Percentiles rank a stretch among this genome's conserved stretches.
Conservation (phyloP, 345 rosid genomes). For the Salix exigua region DNA sequence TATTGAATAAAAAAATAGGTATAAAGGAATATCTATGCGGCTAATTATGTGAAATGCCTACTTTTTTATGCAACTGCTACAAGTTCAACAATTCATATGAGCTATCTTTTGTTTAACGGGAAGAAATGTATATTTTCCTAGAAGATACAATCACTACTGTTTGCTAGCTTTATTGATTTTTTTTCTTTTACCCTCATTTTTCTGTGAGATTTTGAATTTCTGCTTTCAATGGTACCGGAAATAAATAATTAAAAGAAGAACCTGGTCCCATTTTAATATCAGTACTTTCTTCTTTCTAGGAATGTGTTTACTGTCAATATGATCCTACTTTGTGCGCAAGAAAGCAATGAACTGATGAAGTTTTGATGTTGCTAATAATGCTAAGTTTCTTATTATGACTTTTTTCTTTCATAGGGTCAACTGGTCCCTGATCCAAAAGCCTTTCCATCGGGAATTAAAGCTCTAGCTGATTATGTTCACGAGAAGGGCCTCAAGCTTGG, state of each 20-base stretch:
- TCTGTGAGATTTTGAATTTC: background rate
- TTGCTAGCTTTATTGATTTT: background rate
- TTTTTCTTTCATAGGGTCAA: slow-evolving; percentile 56
- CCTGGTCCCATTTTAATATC: background rate
- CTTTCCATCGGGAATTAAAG: slow-evolving; percentile 86
- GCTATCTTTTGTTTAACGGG: background rate
- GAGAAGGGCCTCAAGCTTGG: slow-evolving; percentile 91
- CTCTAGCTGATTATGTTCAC: slow-evolving; percentile 82
- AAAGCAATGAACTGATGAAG: too few relatives aligned
- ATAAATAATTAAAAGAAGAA: too few relatives aligned
- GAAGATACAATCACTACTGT: background rate
- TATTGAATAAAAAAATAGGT: too few relatives aligned
- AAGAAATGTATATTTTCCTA: background rate
- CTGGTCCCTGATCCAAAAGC: slow-evolving; percentile 69
- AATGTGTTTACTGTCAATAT: background rate
- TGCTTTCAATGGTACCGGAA: background rate
- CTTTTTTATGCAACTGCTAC: too few relatives aligned
- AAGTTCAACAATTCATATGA: too few relatives aligned
- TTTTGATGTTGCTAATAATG: background rate
- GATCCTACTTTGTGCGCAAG: too few relatives aligned
- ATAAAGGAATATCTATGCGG: too few relatives aligned
- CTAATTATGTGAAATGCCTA: too few relatives aligned
- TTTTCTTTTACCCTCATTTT: background rate
- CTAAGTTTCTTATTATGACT: slow-evolving; percentile 5
- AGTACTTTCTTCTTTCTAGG: too few relatives aligned